phyloP scores from a whole-genome alignment of 2,329 filamentous ascomycete genomes.

The Aspergillus brasiliensis region DNA sequence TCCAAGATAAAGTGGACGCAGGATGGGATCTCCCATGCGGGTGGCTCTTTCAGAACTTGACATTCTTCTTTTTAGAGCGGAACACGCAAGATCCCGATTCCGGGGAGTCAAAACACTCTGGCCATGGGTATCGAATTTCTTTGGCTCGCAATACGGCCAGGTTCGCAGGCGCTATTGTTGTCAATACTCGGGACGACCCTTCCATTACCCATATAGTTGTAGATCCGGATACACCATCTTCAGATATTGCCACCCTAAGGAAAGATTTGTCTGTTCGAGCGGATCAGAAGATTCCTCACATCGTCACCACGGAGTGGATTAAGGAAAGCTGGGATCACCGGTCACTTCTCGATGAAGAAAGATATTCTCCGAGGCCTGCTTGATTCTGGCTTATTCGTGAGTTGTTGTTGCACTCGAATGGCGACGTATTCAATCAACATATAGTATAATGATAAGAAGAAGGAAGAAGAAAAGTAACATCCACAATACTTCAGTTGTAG shows the following conservation, averaged over 20 bases:
- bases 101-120: constrained; percentile 6
- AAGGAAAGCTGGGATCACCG: constrained; percentile 76
- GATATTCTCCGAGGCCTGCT: constrained; percentile 12
- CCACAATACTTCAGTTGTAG: no score
- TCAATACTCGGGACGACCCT: constrained; percentile 53
- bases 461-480: no score
- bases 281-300: constrained; percentile 61
- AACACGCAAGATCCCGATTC: background rate
- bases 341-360: constrained; percentile 79
- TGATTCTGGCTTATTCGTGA: no score
- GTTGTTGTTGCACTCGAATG: no score
- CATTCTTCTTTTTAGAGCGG: constrained; percentile 45
- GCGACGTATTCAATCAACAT: no score
- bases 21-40: constrained; percentile 40
- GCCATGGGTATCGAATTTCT: constrained; percentile 27
- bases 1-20: constrained; percentile 48
- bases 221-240: constrained; percentile 47
- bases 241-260: constrained; percentile 46
- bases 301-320: constrained; percentile 74
- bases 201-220: constrained; percentile 74
- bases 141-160: constrained; percentile 60
- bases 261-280: constrained; percentile 27
- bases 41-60: constrained; percentile 53
- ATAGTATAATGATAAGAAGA: no score
- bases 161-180: constrained; percentile 69